Evolutionary conservation across 1,284 basidiomycete species (phyloP).

Genomic region (Trichosporon asahii): DNA sequence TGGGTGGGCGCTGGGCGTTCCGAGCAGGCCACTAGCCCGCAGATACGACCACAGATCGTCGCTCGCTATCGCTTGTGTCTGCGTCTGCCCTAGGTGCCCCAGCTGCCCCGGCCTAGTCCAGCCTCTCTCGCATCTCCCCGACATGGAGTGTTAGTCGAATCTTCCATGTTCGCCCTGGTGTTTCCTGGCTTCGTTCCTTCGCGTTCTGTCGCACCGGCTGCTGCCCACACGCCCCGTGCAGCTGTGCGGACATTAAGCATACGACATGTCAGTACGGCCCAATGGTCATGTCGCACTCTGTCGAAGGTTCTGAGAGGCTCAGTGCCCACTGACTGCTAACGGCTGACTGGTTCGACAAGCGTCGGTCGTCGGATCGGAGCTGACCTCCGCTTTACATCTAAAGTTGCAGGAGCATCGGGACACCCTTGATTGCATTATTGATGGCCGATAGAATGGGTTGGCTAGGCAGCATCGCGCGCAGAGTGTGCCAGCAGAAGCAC

Average conservation of each 20-base stretch:
- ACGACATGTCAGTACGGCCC: background rate
- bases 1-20: background rate
- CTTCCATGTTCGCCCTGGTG: background rate
- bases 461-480: background rate
- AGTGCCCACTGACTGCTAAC: background rate
- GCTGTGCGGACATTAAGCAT: background rate
- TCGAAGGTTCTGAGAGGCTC: background rate
- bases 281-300: background rate
- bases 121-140: background rate
- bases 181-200: background rate
- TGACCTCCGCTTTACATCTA: background rate
- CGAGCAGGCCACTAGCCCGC: background rate
- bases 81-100: background rate
- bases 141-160: background rate
- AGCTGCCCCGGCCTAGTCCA: background rate
- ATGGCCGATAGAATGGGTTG: conserved; percentile 6
- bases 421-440: background rate
- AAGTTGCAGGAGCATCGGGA: background rate
- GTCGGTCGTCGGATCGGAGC: background rate
- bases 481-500: background rate
- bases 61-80: background rate
- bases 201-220: background rate
- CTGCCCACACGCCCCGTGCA: background rate
- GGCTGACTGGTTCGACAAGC: background rate
- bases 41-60: background rate